Conservation (phyloP, 192 early-diverging fungal genomes). For the Coemansia sp. region DNA sequence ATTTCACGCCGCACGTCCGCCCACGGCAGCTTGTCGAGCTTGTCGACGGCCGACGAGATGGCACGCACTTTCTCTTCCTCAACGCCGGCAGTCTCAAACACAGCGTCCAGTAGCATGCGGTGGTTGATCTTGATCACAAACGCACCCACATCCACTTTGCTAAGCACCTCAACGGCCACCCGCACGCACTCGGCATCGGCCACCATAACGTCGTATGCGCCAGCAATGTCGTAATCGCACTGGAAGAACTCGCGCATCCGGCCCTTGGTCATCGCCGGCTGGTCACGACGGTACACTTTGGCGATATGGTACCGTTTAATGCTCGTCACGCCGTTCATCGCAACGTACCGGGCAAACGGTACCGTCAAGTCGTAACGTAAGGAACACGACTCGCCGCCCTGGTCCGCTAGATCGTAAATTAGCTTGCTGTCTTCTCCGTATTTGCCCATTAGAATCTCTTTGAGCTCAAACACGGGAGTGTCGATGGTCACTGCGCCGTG, state of each 20-base stretch:
- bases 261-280: constrained; percentile 97
- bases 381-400: constrained; percentile 95
- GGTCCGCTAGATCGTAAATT: constrained; percentile 96
- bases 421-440: constrained; percentile 99
- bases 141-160: constrained; percentile 76
- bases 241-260: constrained; percentile 99
- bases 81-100: constrained; percentile 96
- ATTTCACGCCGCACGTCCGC: constrained; percentile 92
- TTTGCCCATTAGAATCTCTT: constrained; percentile 94
- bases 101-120: constrained; percentile 95
- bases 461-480: constrained; percentile 98
- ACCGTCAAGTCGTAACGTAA: constrained; percentile 97
- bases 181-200: constrained; percentile 90
- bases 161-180: constrained; percentile 81
- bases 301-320: constrained; percentile 98
- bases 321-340: constrained; percentile 84
- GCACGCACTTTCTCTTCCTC: constrained; percentile 82
- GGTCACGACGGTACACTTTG: constrained; percentile 97
- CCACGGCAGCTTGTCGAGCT: constrained; percentile 97
- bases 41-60: constrained; percentile 97
- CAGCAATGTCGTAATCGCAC: constrained; percentile 99
- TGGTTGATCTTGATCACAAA: constrained; percentile 97
- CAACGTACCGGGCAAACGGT: constrained; percentile 94
- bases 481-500: constrained; percentile 99
- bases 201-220: constrained; percentile 93